Evolutionary conservation across 805 yeast species (phyloP).

Genomic region (Torulaspora indica): DNA sequence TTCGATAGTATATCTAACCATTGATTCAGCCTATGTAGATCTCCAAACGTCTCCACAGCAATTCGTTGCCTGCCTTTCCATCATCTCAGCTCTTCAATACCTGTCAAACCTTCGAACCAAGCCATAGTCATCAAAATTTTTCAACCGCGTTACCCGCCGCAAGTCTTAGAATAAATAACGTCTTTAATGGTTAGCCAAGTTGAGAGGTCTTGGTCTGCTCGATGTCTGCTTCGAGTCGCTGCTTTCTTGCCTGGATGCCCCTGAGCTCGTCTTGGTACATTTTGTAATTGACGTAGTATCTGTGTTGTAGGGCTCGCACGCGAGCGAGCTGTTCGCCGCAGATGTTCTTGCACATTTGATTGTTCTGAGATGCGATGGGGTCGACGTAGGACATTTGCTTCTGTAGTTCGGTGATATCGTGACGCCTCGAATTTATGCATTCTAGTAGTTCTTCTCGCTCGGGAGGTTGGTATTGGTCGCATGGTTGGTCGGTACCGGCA

Average conservation of each 20-base stretch:
- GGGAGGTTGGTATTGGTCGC: not conserved
- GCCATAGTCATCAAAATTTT: conserved; percentile 2
- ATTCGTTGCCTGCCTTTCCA: not conserved
- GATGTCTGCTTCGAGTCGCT: conserved; percentile 9
- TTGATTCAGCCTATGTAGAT: conserved; percentile 17
- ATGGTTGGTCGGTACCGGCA: not conserved
- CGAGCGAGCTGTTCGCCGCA: conserved; percentile 19
- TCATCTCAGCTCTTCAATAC: not conserved
- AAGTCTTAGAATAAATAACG: not conserved
- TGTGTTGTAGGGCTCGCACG: conserved; percentile 17
- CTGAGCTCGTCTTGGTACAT: conserved; percentile 21
- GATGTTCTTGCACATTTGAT: conserved; percentile 7
- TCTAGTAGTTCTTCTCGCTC: conserved; percentile 4
- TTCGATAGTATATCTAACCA: conserved; percentile 65
- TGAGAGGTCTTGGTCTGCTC: not conserved
- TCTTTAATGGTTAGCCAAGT: not conserved
- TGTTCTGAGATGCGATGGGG: conserved; percentile 19
- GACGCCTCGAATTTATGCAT: conserved; percentile 7
- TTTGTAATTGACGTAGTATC: conserved; percentile 19
- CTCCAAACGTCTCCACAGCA: conserved; percentile 3
- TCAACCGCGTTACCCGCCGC: conserved; percentile 4
- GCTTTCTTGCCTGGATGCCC: conserved; percentile 12
- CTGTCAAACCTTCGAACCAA: not conserved
- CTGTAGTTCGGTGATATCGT: conserved; percentile 7
- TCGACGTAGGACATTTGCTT: conserved; percentile 11